Evolutionary conservation across 805 yeast genomes (phyloP).

Genomic region (Candida sonorensis): DNA sequence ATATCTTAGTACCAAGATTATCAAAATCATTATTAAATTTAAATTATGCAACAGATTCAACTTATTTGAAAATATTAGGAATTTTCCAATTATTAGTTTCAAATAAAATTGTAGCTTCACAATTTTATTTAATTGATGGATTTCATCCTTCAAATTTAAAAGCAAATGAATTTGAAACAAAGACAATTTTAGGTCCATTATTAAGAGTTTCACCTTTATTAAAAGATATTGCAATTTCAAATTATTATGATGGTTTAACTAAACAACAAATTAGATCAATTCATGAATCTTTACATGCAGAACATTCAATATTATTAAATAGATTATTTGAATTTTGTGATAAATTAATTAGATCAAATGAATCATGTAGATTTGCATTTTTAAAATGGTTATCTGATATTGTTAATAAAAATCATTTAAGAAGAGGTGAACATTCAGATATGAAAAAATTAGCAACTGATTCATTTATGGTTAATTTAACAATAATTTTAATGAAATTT

Average conservation of each 20-base stretch:
- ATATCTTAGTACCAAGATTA: constrained; percentile 41
- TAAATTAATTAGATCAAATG: constrained; percentile 68
- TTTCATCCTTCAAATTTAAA: constrained; percentile 43
- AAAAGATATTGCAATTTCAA: constrained; percentile 38
- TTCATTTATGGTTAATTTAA: constrained; percentile 74
- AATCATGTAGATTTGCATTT: constrained; percentile 53
- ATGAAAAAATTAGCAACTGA: constrained; percentile 62
- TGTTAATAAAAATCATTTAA: constrained; percentile 76
- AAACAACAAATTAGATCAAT: constrained; percentile 41
- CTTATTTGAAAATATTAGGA: constrained; percentile 47
- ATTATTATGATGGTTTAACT: constrained; percentile 33
- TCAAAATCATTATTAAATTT: constrained; percentile 30
- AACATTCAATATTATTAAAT: constrained; percentile 51
- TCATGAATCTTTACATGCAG: constrained; percentile 56
- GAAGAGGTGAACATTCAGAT: constrained; percentile 81
- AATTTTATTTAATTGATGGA: constrained; percentile 49
- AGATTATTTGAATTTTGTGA: constrained; percentile 66
- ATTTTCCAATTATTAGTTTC: constrained; percentile 51
- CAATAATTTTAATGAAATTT: constrained; percentile 59
- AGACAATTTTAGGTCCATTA: constrained; percentile 71
- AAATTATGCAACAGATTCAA: constrained; percentile 41
- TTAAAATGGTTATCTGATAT: constrained; percentile 65
- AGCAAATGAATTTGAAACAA: constrained; percentile 49
- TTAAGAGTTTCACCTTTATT: constrained; percentile 69
- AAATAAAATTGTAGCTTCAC: constrained; percentile 54